phyloP scores from a whole-genome alignment of 2,329 filamentous ascomycete species.

The Cladosporium cucumerinum region DNA sequence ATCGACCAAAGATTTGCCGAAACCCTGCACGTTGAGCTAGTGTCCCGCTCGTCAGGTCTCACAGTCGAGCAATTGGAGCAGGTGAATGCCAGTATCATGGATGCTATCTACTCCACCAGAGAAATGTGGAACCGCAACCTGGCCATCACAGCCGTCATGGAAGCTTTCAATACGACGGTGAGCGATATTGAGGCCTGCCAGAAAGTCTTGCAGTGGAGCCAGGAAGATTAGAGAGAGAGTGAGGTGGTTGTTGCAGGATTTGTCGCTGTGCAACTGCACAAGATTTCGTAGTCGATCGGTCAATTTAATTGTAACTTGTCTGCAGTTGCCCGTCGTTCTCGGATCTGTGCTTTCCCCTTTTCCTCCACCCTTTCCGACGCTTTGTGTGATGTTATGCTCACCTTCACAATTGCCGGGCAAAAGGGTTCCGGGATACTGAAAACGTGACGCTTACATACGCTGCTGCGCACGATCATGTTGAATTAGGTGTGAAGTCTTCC shows the following conservation, averaged over 20 bases:
- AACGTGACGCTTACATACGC: neutral
- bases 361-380: neutral
- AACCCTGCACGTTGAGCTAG: slow-evolving; percentile 61
- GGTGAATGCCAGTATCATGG: slow-evolving; percentile 86
- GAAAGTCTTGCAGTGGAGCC: slow-evolving; percentile 40
- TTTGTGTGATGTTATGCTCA: neutral
- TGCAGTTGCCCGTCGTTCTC: neutral
- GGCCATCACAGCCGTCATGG: slow-evolving; percentile 62
- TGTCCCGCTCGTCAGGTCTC: slow-evolving; percentile 67
- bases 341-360: neutral
- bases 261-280: neutral
- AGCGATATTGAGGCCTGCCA: slow-evolving; percentile 61
- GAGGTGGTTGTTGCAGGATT: neutral
- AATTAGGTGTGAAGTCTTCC: neutral
- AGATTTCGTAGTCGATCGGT: neutral
- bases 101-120: slow-evolving; percentile 76
- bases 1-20: slow-evolving; percentile 53
- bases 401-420: neutral
- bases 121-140: slow-evolving; percentile 78
- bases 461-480: neutral
- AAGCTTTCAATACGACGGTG: slow-evolving; percentile 73
- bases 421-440: neutral
- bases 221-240: slow-evolving; percentile 27
- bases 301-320: neutral
- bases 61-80: slow-evolving; percentile 94